phyloP scores from a whole-genome alignment of 495 filamentous ascomycete species.

The Aspergillus asperescens region DNA sequence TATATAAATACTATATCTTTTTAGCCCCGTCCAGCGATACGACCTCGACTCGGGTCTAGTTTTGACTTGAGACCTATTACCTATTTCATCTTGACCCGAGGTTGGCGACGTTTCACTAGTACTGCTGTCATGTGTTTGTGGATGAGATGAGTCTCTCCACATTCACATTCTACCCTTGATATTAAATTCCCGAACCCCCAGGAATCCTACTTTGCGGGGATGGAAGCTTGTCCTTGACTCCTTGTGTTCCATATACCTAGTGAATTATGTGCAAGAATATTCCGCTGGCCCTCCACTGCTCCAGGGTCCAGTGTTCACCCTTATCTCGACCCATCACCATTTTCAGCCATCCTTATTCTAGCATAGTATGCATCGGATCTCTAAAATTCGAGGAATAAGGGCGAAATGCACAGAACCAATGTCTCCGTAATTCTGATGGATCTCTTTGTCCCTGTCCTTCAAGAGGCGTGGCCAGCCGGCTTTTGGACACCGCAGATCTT shows the following conservation, averaged over 20 bases:
- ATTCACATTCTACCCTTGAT: not conserved
- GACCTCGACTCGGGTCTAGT: not conserved
- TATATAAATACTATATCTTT: not conserved
- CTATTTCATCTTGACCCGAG: not conserved
- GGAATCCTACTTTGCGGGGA: not conserved
- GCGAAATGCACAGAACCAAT: not conserved
- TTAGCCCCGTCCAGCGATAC: not conserved
- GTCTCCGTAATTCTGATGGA: not conserved
- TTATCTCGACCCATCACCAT: too few species aligned
- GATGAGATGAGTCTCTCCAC: not conserved
- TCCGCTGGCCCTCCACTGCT: too few species aligned
- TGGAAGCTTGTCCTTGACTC: not conserved
- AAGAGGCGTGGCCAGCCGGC: not conserved
- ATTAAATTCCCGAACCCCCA: not conserved
- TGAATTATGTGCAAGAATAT: not conserved
- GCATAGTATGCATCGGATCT: not conserved
- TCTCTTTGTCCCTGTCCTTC: not conserved
- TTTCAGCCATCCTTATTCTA: too few species aligned
- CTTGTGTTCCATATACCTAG: too few species aligned
- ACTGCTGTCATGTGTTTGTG: not conserved
- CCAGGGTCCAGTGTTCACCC: too few species aligned
- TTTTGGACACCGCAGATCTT: constrained; percentile 6
- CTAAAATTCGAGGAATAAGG: not conserved
- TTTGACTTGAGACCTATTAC: not conserved
- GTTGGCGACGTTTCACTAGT: constrained; percentile 1